phyloP scores from a whole-genome alignment of 1,284 basidiomycete genomes.

The Mycena sp. region DNA sequence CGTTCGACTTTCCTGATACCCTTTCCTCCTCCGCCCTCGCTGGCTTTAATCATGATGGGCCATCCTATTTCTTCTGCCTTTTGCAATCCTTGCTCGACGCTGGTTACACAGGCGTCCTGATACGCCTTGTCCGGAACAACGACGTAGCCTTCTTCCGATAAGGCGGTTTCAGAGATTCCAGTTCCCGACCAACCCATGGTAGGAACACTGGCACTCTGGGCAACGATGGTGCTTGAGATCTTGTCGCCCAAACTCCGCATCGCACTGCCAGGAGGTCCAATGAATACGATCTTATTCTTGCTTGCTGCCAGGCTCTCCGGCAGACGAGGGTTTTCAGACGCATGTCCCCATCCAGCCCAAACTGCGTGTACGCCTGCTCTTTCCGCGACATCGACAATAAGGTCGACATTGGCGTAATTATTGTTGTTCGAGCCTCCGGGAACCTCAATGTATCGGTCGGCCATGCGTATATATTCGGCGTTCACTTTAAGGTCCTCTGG shows the following conservation, averaged over 20 bases:
- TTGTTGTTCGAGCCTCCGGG: constrained; percentile 99
- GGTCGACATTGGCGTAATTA: constrained; percentile 99
- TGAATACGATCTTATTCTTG: constrained; percentile 98
- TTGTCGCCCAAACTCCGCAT: constrained; percentile 99
- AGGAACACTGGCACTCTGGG: constrained; percentile 96
- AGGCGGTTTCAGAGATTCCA: constrained; percentile 89
- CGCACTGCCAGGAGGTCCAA: constrained; percentile 97
- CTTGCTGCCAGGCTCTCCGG: constrained; percentile 94
- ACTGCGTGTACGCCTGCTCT: constrained; percentile 98
- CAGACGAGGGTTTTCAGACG: constrained; percentile 98
- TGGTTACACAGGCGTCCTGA: constrained; percentile 88
- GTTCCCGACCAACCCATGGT: constrained; percentile 99
- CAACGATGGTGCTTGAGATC: constrained; percentile 99
- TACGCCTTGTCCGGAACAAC: constrained; percentile 95
- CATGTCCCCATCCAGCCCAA: constrained; percentile 99
- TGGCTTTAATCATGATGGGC: constrained; percentile 99
- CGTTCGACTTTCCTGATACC: constrained; percentile 95
- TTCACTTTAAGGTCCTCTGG: constrained; percentile 99
- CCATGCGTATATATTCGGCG: constrained; percentile 99
- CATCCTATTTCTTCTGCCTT: constrained; percentile 92
- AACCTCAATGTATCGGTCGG: constrained; percentile 98
- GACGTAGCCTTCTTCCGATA: constrained; percentile 92
- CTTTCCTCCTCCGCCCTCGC: constrained; percentile 99
- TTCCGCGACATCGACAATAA: constrained; percentile 98
- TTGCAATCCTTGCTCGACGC: constrained; percentile 88